A percentile compares a stretch with the other conserved stretches of the same genome.
Conservation (phyloP, 257 asterid species). For the Fraxinus quadrangulata region DNA sequence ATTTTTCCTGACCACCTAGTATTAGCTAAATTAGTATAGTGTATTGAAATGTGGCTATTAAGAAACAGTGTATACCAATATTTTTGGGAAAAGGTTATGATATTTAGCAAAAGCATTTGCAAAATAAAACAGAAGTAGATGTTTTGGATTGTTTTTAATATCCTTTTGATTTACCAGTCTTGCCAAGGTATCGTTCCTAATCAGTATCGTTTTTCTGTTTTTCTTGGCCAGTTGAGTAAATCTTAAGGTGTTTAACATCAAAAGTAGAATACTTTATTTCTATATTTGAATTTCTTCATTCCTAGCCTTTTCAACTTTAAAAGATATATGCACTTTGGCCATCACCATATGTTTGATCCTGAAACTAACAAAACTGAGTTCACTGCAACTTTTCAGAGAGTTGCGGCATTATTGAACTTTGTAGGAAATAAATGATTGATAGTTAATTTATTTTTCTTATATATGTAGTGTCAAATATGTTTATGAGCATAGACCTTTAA, state of each 20-base stretch:
- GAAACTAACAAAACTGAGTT: not conserved
- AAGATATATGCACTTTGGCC: not conserved
- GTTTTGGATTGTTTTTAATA: not conserved
- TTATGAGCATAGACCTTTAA: not conserved
- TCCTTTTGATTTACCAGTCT: not conserved
- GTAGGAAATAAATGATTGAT: not conserved
- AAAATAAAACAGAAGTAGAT: not conserved
- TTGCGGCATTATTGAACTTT: not conserved
- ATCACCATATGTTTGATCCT: not conserved
- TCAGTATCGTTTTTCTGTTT: not conserved
- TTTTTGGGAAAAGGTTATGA: not conserved
- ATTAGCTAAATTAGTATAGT: not conserved
- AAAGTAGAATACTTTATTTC: not conserved
- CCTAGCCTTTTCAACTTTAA: too few species aligned
- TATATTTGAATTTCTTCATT: not conserved
- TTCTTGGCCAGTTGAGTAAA: not conserved
- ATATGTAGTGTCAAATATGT: not conserved
- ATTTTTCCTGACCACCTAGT: not conserved
- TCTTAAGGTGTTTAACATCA: not conserved
- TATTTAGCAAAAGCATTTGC: not conserved
- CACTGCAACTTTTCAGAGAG: not conserved
- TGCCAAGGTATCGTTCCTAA: not conserved
- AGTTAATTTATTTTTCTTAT: not conserved
- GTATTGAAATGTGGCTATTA: not conserved
- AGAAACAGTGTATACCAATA: not conserved